These are phyloP conservation scores for Salix arbutifolia DNA, from an alignment of 345 rosid species.

Conservation along the genomic window DNA sequence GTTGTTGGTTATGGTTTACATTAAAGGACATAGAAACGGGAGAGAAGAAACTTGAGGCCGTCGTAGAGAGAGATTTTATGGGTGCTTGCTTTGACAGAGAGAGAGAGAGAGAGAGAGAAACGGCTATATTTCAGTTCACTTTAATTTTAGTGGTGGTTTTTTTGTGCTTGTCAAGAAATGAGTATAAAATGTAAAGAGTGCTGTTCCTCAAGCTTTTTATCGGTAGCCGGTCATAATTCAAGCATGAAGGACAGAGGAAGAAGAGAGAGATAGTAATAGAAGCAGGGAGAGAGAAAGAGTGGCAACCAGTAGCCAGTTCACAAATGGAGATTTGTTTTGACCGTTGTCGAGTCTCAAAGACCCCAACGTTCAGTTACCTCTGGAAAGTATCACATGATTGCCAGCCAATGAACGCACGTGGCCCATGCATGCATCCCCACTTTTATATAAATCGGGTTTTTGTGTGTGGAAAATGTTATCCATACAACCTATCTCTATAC, in stretches of 20 bases:
- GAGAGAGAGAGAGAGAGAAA: constrained; percentile 9
- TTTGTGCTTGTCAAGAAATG: not conserved
- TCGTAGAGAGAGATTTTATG: not conserved
- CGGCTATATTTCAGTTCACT: constrained; percentile 24
- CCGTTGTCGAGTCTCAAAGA: not conserved
- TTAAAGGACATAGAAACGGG: constrained; percentile 22
- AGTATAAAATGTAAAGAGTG: not conserved
- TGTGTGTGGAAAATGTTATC: not conserved
- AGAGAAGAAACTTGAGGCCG: constrained; percentile 17
- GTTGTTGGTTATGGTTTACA: constrained; percentile 24
- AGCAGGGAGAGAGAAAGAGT: constrained; percentile 7
- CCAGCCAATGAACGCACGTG: constrained; percentile 12
- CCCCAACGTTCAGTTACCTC: not conserved
- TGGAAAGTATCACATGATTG: not conserved
- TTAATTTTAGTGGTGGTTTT: not conserved
- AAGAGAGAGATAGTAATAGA: no score
- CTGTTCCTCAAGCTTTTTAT: constrained; percentile 18
- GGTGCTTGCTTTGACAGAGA: not conserved
- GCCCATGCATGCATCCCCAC: constrained; percentile 21
- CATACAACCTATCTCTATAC: not conserved
- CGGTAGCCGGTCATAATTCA: constrained; percentile 33
- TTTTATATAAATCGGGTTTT: not conserved
- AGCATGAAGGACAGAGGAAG: not conserved
- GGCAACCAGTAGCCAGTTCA: constrained; percentile 46
- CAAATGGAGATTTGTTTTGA: not conserved